Base-by-base conservation (phyloP, 2,329 filamentous ascomycete species). In the Calonectria pseudoreteaudii region DNA sequence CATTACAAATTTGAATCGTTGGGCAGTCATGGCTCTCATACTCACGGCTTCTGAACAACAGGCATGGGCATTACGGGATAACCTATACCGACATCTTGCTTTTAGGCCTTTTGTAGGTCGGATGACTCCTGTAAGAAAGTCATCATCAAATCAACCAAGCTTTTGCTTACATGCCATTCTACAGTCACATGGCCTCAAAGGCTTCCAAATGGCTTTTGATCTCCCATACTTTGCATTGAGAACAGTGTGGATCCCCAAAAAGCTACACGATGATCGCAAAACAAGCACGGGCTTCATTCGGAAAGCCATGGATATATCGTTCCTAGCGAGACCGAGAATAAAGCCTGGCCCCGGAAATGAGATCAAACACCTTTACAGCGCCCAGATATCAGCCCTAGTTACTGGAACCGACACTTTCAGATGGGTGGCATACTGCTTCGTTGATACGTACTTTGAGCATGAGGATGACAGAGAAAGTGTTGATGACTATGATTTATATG, bases 381-480 rank as follows among this genome's bases (percentile, higher is more conserved):
- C 53, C 6, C 76, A 78, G 23, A 36, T 69, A 1, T 75, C 76
- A 1, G 41, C 72, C 1, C 30, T 73, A 0, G 38, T 77, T 9
- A 16, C 65, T 0, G 66, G 56, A 0, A 70, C 64, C 0, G 13
- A 34, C 8, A 0, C 2, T 0, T 3, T n/a, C 0, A 7, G 73
- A 3, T 77, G 74, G 70, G 72, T 70, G 0, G 76, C 62, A 1
- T 76, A 65, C 13, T 74, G 71, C 1, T 58, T 77, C 2, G 30
- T 68, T 0, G 75, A 77, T 3, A 77, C 69, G 1, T 77, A 73
- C 7, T 71, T 34, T 1, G 56, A 70, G 1, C n/a, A 13, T 16
- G 6, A 31, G 3, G 13, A 41, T 1, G 56, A 41, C 4, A 58
- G 8, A 4, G 50, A 53, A 14, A 41, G 30, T 10, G 50, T 56